A percentile compares a stretch with the other conserved stretches of the same genome.
phyloP scores from a whole-genome alignment of 2,329 filamentous ascomycete species.

The Penicillium brasilianum region DNA sequence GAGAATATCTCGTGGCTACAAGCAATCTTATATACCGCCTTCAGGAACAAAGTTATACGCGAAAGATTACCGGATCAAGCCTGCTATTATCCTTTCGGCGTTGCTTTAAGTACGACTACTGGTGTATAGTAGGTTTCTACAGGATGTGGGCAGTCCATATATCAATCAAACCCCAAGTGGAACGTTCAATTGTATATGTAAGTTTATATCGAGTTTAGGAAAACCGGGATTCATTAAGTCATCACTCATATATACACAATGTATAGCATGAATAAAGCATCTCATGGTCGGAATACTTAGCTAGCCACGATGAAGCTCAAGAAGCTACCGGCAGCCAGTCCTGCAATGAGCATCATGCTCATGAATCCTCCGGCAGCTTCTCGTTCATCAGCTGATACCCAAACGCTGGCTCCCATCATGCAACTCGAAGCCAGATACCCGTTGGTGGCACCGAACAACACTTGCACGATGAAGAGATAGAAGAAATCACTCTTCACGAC shows the following conservation, averaged over 20 bases:
- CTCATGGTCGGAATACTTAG: slow-evolving; percentile 11
- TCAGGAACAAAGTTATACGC: not conserved
- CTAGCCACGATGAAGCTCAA: slow-evolving; percentile 77
- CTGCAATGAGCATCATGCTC: slow-evolving; percentile 85
- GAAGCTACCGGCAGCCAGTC: slow-evolving; percentile 82
- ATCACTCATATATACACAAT: not conserved
- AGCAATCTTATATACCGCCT: not conserved
- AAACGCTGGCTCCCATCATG: slow-evolving; percentile 88
- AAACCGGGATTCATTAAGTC: not conserved
- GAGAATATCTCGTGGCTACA: not conserved
- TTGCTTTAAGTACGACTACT: too few species aligned
- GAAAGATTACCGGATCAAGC: slow-evolving; percentile 28
- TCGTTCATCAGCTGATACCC: slow-evolving; percentile 79
- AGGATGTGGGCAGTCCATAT: not conserved
- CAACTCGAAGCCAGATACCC: slow-evolving; percentile 84
- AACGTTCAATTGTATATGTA: not conserved
- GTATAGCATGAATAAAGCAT: not conserved
- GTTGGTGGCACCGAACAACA: slow-evolving; percentile 82
- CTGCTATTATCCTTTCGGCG: too few species aligned
- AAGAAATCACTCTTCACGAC: slow-evolving; percentile 80
- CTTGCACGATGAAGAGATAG: slow-evolving; percentile 82
- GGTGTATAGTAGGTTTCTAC: not conserved
- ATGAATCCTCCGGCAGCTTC: slow-evolving; percentile 94
- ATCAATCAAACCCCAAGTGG: not conserved
- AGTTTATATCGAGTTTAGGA: not conserved